Percentiles rank a stretch among this genome's conserved stretches.
Evolutionary conservation across 2,329 filamentous ascomycete species (phyloP).

Genomic region (Albifimbria verrucaria): DNA sequence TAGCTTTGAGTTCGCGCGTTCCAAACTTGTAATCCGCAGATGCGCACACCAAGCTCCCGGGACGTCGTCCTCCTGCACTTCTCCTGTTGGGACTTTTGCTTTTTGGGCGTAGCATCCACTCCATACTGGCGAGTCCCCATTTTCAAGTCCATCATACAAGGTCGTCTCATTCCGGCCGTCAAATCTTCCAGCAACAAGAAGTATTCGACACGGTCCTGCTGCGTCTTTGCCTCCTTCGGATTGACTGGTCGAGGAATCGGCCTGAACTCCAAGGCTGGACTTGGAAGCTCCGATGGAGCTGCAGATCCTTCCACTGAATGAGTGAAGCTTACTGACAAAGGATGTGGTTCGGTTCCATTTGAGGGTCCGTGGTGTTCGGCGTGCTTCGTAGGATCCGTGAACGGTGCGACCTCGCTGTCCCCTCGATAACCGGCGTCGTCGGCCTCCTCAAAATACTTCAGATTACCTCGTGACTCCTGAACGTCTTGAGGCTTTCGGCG

Average conservation of each 20-base stretch:
- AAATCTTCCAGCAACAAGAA: constrained; percentile 93
- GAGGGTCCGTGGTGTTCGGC: constrained; percentile 6
- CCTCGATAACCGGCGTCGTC: constrained; percentile 79
- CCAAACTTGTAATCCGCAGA: constrained; percentile 97
- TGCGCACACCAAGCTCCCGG: constrained; percentile 81
- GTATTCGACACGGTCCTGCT: constrained; percentile 73
- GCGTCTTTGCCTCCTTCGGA: constrained; percentile 71
- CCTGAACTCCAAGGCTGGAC: constrained; percentile 30
- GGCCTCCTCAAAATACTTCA: constrained; percentile 90
- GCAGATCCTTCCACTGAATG: constrained; percentile 28
- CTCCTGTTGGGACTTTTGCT: constrained; percentile 85
- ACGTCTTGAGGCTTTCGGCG: constrained; percentile 72
- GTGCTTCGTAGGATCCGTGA: neutral
- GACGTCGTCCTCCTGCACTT: constrained; percentile 95
- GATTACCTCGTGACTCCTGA: constrained; percentile 64
- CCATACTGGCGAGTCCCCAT: constrained; percentile 99
- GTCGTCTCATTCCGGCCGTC: constrained; percentile 92
- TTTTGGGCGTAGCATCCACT: constrained; percentile 86
- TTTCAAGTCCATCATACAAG: constrained; percentile 95
- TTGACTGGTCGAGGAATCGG: constrained; percentile 63
- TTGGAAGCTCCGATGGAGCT: constrained; percentile 32
- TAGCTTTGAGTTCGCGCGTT: constrained; percentile 80
- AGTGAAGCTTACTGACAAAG: constrained; percentile 21
- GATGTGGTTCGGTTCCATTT: constrained; percentile 12
- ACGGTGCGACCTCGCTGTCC: constrained; percentile 35